These are phyloP conservation scores for Coffea eugenioides DNA, from an alignment of 257 asterid species.

Conservation along the genomic window DNA sequence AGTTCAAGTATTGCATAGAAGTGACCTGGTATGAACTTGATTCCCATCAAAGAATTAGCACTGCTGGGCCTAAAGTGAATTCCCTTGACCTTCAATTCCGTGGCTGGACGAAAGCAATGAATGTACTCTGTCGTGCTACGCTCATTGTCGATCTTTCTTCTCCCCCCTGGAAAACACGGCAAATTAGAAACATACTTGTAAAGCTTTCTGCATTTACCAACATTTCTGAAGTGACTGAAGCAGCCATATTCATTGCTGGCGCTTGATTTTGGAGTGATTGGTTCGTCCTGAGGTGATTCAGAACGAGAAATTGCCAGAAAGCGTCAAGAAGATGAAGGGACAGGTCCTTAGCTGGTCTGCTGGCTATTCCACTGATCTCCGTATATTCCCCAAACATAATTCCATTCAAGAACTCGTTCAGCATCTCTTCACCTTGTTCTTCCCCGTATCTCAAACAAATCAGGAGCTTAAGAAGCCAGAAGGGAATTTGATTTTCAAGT, in stretches of 20 bases:
- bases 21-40: conserved; percentile 16
- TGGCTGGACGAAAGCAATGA: conserved; percentile 20
- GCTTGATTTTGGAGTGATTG: background rate
- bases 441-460: background rate
- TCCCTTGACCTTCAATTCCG: conserved; percentile 39
- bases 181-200: background rate
- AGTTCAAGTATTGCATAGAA: conserved; percentile 25
- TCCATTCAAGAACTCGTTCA: background rate
- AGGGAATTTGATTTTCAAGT: conserved; percentile 37
- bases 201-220: background rate
- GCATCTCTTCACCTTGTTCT: background rate
- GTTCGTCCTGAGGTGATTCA: background rate
- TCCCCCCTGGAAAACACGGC: background rate
- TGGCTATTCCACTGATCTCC: background rate
- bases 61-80: conserved; percentile 24
- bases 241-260: background rate
- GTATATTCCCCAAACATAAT: background rate
- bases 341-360: background rate
- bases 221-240: background rate
- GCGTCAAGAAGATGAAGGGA: conserved; percentile 9
- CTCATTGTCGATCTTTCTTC: background rate
- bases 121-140: background rate
- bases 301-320: background rate
- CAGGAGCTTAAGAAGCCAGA: conserved; percentile 11
- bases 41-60: conserved; percentile 11